These are phyloP conservation scores for Penicilliopsis zonata DNA, from an alignment of 495 filamentous ascomycete species.

Conservation along the genomic window DNA sequence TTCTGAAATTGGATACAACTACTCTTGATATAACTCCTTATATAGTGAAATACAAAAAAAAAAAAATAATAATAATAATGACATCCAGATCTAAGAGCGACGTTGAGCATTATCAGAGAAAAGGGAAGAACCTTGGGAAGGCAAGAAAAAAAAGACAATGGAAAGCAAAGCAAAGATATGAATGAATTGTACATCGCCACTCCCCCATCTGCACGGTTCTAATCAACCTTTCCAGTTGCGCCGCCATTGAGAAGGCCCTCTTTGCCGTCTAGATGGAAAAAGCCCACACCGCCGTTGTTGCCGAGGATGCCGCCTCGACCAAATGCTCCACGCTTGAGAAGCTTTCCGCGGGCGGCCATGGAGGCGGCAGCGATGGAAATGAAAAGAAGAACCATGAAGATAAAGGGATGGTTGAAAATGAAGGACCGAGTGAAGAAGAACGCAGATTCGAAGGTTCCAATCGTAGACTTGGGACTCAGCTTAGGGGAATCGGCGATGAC, in stretches of 20 bases:
- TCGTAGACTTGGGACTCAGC: conserved; percentile 77
- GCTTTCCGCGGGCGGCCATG: conserved; percentile 21
- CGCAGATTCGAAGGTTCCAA: conserved; percentile 60
- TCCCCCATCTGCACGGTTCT: conserved; percentile 14
- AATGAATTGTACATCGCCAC: too few relatives aligned
- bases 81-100: too few relatives aligned
- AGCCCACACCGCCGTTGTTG: conserved; percentile 45
- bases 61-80: too few relatives aligned
- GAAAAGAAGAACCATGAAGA: conserved; percentile 50
- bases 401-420: conserved; percentile 58
- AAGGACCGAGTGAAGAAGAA: conserved; percentile 65
- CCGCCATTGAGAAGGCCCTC: conserved; percentile 51
- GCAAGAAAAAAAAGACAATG: conserved; percentile 1
- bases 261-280: conserved; percentile 69
- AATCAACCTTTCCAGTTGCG: conserved; percentile 71
- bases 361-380: conserved; percentile 24
- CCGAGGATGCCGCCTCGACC: conserved; percentile 40
- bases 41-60: too few relatives aligned
- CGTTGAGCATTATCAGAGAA: too few relatives aligned
- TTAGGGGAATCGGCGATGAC: conserved; percentile 62
- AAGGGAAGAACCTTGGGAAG: too few relatives aligned
- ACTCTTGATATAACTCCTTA: neutral
- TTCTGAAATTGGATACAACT: neutral
- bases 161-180: conserved; percentile 5
- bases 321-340: conserved; percentile 16